Percentiles rank a stretch among this genome's conserved stretches.
Evolutionary conservation across 306 rosid species (phyloP).

Genomic region (Cicer cuneatum): DNA sequence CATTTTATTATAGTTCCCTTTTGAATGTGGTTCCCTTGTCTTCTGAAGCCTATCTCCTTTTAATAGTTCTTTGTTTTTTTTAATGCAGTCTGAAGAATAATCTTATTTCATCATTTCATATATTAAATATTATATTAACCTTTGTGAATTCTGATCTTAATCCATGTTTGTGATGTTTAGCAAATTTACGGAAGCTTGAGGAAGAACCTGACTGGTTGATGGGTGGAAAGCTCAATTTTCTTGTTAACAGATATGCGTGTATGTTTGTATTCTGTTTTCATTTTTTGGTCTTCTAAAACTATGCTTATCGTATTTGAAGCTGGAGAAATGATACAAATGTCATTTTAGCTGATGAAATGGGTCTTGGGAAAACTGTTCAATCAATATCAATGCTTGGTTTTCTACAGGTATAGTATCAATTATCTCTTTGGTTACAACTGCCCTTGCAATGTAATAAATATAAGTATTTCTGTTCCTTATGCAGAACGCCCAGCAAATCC

Average conservation of each 20-base stretch:
- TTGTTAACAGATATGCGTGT: slow-evolving; percentile 83
- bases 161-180: slow-evolving; percentile 59
- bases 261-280: slow-evolving; percentile 5
- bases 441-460: slow-evolving; percentile 12
- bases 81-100: not conserved
- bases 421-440: slow-evolving; percentile 38
- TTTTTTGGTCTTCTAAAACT: slow-evolving; percentile 47
- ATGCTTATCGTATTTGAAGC: slow-evolving; percentile 57
- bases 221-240: slow-evolving; percentile 99
- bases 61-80: slow-evolving; percentile 6
- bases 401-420: slow-evolving; percentile 70
- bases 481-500: slow-evolving; percentile 95
- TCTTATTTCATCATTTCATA: slow-evolving; percentile 16
- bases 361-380: slow-evolving; percentile 99
- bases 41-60: slow-evolving; percentile 14
- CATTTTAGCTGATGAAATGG: slow-evolving; percentile 99
- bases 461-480: slow-evolving; percentile 36
- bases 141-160: slow-evolving; percentile 36
- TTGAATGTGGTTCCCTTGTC: not conserved
- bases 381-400: slow-evolving; percentile 99
- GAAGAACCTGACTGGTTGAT: slow-evolving; percentile 98
- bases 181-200: slow-evolving; percentile 93
- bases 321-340: slow-evolving; percentile 99
- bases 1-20: not conserved
- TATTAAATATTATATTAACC: not conserved